Percentiles rank a stretch among this genome's conserved stretches.
Conservation (phyloP, 768 basidiomycete genomes). For the Phylloporus scabripes region DNA sequence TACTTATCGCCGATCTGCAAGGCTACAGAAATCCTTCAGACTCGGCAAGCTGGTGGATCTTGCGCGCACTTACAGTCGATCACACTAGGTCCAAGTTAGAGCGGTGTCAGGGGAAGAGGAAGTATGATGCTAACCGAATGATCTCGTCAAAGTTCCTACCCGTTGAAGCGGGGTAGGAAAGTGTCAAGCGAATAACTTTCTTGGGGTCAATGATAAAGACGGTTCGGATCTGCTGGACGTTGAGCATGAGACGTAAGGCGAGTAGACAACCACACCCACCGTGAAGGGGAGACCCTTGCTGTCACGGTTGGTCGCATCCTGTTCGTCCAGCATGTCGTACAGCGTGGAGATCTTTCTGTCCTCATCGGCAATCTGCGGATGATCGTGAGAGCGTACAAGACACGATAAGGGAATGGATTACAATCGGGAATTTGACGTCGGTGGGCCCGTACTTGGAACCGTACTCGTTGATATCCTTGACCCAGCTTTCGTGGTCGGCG, state of each 20-base stretch:
- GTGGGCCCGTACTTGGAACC: constrained; percentile 69
- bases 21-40: constrained; percentile 35
- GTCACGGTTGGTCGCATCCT: constrained; percentile 88
- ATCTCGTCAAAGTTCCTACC: constrained; percentile 88
- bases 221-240: constrained; percentile 66
- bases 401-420: constrained; percentile 23
- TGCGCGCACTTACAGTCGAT: constrained; percentile 57
- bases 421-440: constrained; percentile 87
- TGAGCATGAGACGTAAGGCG: neutral
- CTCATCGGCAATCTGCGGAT: constrained; percentile 77
- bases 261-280: constrained; percentile 31
- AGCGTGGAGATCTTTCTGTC: constrained; percentile 79
- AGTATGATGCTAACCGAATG: constrained; percentile 39
- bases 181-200: constrained; percentile 84
- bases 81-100: constrained; percentile 40
- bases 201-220: constrained; percentile 98
- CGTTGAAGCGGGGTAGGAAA: constrained; percentile 93
- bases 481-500: constrained; percentile 81
- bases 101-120: neutral
- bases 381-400: constrained; percentile 9
- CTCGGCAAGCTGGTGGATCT: constrained; percentile 30
- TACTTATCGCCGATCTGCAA: constrained; percentile 89
- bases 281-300: constrained; percentile 91
- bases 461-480: constrained; percentile 78
- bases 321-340: constrained; percentile 96